Evolutionary conservation across 345 rosid genomes (phyloP).

Genomic region (Limnanthes douglasii): DNA sequence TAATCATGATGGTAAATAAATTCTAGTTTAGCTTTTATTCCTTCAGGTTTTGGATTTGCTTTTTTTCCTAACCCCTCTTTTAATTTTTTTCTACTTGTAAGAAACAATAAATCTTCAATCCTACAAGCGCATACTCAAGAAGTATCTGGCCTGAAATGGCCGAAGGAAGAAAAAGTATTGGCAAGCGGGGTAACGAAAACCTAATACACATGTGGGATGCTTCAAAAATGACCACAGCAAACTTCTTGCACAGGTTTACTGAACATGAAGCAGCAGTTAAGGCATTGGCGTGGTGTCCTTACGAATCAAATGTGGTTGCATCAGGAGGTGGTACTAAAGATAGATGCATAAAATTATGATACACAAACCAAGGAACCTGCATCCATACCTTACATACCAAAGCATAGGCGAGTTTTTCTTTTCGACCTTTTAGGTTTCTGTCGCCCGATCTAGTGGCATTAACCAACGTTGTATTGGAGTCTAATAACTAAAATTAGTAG

Average conservation of each 20-base stretch:
- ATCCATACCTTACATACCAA: conserved; percentile 17
- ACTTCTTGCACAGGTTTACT: conserved; percentile 16
- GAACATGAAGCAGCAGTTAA: conserved; percentile 36
- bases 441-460: no score
- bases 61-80: no score
- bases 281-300: conserved; percentile 52
- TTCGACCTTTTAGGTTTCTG: background rate
- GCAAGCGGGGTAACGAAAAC: conserved; percentile 50
- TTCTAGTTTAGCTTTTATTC: no score
- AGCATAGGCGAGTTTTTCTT: conserved; percentile 24
- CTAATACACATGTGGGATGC: conserved; percentile 31
- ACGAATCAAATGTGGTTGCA: conserved; percentile 30
- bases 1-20: conserved; percentile 26
- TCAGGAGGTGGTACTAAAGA: conserved; percentile 43
- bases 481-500: no score
- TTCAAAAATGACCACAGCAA: conserved; percentile 29
- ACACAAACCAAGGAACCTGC: conserved; percentile 20
- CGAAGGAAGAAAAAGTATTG: conserved; percentile 22
- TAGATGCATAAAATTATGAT: conserved; percentile 33
- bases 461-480: no score
- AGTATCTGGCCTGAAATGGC: conserved; percentile 41
- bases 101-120: conserved; percentile 12
- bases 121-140: conserved; percentile 21
- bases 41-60: no score
- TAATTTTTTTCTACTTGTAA: no score